Evolutionary conservation across 441 rosid genomes (phyloP).

Genomic region (Erysimum cheiri): DNA sequence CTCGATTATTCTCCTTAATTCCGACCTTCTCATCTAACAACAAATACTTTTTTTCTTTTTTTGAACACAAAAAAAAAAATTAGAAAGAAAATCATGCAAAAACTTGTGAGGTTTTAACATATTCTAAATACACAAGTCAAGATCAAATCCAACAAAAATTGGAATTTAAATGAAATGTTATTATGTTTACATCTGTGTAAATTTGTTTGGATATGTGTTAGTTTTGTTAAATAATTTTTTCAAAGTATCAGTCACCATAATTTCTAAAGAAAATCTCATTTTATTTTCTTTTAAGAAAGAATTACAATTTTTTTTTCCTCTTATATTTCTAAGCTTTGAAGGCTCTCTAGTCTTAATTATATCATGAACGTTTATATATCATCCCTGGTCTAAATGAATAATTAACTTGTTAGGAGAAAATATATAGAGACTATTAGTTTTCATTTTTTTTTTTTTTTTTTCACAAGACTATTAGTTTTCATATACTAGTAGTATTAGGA

Average conservation of each 20-base stretch:
- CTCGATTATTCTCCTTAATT: constrained; percentile 39
- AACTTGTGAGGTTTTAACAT: constrained; percentile 1
- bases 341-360: background rate
- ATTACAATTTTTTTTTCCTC: background rate
- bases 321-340: background rate
- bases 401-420: background rate
- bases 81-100: background rate
- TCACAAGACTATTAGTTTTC: no score
- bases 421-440: background rate
- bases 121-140: background rate
- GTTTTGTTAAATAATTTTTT: background rate
- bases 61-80: no score
- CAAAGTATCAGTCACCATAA: background rate
- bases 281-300: background rate
- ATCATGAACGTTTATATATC: background rate
- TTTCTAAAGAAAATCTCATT: background rate
- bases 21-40: constrained; percentile 19
- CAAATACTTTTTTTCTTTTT: no score
- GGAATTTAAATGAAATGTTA: background rate
- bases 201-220: background rate
- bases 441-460: no score
- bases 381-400: background rate
- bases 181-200: background rate
- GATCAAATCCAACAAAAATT: background rate
- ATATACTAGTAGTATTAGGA: background rate